Percentiles rank a stretch among this genome's conserved stretches.
Conservation (phyloP, 768 basidiomycete species). For the Russula ochroleuca region DNA sequence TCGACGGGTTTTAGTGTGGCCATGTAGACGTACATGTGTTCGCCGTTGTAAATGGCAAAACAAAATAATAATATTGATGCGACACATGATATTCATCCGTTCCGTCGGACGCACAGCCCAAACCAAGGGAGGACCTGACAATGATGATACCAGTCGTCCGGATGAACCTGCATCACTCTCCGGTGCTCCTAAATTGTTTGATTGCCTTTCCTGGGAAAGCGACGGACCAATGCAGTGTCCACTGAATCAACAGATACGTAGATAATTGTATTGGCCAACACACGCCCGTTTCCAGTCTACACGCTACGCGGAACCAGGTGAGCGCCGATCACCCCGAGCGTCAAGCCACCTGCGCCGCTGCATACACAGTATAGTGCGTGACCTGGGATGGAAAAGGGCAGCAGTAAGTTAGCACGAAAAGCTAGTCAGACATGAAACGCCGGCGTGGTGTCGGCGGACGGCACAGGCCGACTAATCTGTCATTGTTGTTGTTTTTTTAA, state of each 20-base stretch:
- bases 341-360: neutral
- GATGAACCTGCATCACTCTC: neutral
- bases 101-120: neutral
- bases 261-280: neutral
- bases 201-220: neutral
- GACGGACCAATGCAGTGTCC: neutral
- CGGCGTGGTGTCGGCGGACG: slow-evolving; percentile 7
- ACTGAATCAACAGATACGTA: slow-evolving; percentile 12
- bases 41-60: slow-evolving; percentile 1
- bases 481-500: neutral
- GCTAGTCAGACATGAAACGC: slow-evolving; percentile 14
- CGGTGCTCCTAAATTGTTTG: neutral
- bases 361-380: neutral
- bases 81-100: neutral
- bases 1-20: slow-evolving; percentile 11
- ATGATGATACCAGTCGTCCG: neutral
- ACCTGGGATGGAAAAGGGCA: slow-evolving; percentile 1
- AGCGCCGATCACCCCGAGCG: slow-evolving; percentile 13
- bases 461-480: neutral
- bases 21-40: neutral
- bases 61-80: neutral
- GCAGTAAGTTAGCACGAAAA: neutral
- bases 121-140: neutral
- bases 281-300: neutral
- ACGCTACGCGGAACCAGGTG: neutral